phyloP scores from a whole-genome alignment of 257 asterid genomes.

The Gynochthodes officinalis region DNA sequence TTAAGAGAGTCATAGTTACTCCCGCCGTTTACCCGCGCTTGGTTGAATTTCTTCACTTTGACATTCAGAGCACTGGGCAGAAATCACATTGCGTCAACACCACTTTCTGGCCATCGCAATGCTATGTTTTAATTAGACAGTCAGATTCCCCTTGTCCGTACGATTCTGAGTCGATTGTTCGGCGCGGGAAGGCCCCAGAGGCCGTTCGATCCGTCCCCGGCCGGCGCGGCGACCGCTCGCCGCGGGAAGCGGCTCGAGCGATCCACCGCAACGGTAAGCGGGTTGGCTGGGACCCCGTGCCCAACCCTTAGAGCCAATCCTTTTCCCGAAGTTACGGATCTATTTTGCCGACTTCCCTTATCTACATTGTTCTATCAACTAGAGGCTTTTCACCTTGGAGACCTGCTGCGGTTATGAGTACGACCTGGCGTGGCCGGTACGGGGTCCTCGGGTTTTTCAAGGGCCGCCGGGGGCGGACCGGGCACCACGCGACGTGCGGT shows the following conservation, averaged over 20 bases:
- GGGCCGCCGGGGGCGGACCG: conserved; percentile 73
- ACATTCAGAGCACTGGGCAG: conserved; percentile 48
- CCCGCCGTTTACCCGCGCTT: conserved; percentile 37
- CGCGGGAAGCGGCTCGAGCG: conserved; percentile 11
- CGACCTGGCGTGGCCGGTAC: neutral
- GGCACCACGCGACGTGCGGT: conserved; percentile 72
- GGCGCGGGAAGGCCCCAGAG: conserved; percentile 4
- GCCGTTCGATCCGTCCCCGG: conserved; percentile 8
- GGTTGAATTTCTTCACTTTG: conserved; percentile 43
- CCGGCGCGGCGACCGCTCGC: conserved; percentile 9
- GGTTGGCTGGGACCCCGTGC: conserved; percentile 3
- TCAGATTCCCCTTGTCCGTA: conserved; percentile 16
- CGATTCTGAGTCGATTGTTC: conserved; percentile 1
- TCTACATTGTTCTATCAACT: conserved; percentile 3
- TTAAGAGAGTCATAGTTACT: conserved; percentile 49
- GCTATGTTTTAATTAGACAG: conserved; percentile 33
- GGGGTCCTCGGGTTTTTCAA: conserved; percentile 54
- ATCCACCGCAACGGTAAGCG: conserved; percentile 2
- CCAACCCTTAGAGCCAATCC: conserved; percentile 6
- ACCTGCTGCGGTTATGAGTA: neutral
- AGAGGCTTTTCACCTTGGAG: conserved; percentile 6
- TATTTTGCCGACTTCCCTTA: conserved; percentile 3
- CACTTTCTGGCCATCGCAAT: conserved; percentile 56
- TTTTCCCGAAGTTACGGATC: neutral
- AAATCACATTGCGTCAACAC: conserved; percentile 52